Percentiles rank a stretch among this genome's conserved stretches.
Evolutionary conservation across 2,329 filamentous ascomycete genomes (phyloP).

Genomic region (Gnomoniopsis sp.): DNA sequence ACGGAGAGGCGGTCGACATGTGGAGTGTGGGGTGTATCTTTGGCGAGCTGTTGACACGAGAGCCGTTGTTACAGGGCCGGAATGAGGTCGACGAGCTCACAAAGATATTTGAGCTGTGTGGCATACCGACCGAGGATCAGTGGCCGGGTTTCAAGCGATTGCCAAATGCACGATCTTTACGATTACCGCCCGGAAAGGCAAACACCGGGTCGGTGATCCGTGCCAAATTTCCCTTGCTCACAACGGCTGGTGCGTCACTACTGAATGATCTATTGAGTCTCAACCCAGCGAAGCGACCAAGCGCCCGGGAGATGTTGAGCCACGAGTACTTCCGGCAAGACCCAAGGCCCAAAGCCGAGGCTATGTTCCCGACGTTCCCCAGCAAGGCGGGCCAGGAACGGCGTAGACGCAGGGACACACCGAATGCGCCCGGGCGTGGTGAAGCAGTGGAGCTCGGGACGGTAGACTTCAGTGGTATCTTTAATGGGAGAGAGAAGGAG

Average conservation of each 20-base stretch:
- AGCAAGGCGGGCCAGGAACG: constrained; percentile 92
- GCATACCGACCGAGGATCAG: constrained; percentile 73
- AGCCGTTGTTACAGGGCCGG: constrained; percentile 79
- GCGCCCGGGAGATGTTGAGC: constrained; percentile 68
- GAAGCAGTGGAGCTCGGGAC: constrained; percentile 56
- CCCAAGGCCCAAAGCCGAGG: constrained; percentile 82
- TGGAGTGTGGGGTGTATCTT: constrained; percentile 98
- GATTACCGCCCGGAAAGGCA: constrained; percentile 54
- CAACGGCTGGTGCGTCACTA: constrained; percentile 67
- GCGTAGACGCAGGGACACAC: constrained; percentile 67
- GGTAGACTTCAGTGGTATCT: constrained; percentile 68
- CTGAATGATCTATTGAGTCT: constrained; percentile 69
- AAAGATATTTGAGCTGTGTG: constrained; percentile 85
- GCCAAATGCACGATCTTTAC: constrained; percentile 79
- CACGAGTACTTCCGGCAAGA: constrained; percentile 88
- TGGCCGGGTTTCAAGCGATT: constrained; percentile 88
- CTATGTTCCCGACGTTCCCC: constrained; percentile 95
- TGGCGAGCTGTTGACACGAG: constrained; percentile 79
- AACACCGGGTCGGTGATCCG: constrained; percentile 57
- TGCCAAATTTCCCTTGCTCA: constrained; percentile 77
- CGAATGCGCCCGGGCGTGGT: constrained; percentile 79
- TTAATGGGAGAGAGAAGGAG: constrained; percentile 62
- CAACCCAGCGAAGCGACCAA: constrained; percentile 69
- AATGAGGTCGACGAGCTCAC: constrained; percentile 91
- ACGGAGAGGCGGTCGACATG: constrained; percentile 79